These are phyloP conservation scores for Diaporthe vaccinii DNA, from an alignment of 2,329 filamentous ascomycete species.

Conservation along the genomic window DNA sequence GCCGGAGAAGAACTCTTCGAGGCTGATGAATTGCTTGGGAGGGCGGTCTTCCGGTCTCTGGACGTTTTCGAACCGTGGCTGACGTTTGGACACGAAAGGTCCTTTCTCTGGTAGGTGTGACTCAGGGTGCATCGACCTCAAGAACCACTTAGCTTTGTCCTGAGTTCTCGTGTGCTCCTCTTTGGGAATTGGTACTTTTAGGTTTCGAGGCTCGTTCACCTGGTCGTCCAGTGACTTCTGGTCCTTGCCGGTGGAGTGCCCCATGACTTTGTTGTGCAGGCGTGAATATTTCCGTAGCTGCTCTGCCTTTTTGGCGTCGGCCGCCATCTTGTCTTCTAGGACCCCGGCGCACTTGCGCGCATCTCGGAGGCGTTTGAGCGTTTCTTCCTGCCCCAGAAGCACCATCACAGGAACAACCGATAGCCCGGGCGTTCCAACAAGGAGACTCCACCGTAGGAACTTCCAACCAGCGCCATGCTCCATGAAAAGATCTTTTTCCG, in stretches of 20 bases:
- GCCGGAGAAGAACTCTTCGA: constrained; percentile 11
- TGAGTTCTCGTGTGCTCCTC: neutral
- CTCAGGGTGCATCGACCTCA: constrained; percentile 15
- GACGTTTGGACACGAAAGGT: constrained; percentile 13
- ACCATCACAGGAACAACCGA: constrained; percentile 46
- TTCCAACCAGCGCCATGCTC: constrained; percentile 44
- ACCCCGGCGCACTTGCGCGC: constrained; percentile 21
- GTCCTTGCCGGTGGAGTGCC: neutral
- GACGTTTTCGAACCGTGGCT: neutral
- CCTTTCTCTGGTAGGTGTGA: constrained; percentile 5
- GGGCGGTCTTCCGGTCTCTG: neutral
- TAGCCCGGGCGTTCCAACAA: constrained; percentile 45
- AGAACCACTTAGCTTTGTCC: constrained; percentile 8
- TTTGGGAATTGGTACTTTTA: neutral
- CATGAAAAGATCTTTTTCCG: constrained; percentile 23
- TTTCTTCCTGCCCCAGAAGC: constrained; percentile 49
- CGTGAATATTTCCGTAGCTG: neutral
- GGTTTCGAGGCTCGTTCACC: constrained; percentile 24
- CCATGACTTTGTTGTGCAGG: neutral
- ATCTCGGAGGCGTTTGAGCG: constrained; percentile 44
- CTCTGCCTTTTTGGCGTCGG: neutral
- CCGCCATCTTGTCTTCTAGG: constrained; percentile 9
- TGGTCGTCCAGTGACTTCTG: neutral
- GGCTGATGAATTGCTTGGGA: neutral
- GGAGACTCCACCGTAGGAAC: constrained; percentile 50